Evolutionary conservation across 2,329 filamentous ascomycete genomes (phyloP), one percentile per base, ranked within the genome.

Genomic region (Microdochium bolleyi): DNA sequence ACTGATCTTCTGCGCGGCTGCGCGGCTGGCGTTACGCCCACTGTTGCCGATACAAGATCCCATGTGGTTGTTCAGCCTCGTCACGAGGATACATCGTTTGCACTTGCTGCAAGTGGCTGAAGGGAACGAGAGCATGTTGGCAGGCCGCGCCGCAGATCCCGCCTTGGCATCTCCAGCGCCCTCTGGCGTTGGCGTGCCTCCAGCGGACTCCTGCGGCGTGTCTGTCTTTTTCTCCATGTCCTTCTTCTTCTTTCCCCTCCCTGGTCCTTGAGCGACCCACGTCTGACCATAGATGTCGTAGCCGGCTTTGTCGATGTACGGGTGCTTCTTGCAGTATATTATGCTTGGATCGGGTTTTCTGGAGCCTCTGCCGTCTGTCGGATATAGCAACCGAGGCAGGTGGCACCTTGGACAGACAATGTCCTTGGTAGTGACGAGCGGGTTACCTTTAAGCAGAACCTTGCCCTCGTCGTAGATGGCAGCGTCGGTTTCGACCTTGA

Each of bases 221-320:
- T 69, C 68, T 49, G 67, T 64, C 68, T 75, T 82, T 73, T 81
- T 83, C 66, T 84, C 81, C 73, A 84, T 83, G 66, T 85, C 87
- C 76, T 88, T 90, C 78, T 87, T 90, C 74, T 88, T 88, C 73
- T 88, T 88, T 55, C 87, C 87, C 55, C 86, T 79, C 14, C 83
- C 83, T 22, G 84, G 83, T 0, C 80, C 80, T 22, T 86, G 85
- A 19, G 83, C 84, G 14, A 88, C 84, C 79, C 88, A 92, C 25
- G 86, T 88, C 68, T 91, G 89, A 50, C 87, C 88, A 68, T 91
- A 91, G 58, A 92, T 89, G 67, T 92, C 88, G 70, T 84, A 87
- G 55, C 87, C 87, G 2, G 83, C 76, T 65, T 88, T 85, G 59
- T 88, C 82, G 55, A 89, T 87, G 73, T 87, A 92, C 0, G 88